Evolutionary conservation across 306 rosid genomes (phyloP), one percentile per base, ranked within the genome.

Genomic region (Parietaria judaica): DNA sequence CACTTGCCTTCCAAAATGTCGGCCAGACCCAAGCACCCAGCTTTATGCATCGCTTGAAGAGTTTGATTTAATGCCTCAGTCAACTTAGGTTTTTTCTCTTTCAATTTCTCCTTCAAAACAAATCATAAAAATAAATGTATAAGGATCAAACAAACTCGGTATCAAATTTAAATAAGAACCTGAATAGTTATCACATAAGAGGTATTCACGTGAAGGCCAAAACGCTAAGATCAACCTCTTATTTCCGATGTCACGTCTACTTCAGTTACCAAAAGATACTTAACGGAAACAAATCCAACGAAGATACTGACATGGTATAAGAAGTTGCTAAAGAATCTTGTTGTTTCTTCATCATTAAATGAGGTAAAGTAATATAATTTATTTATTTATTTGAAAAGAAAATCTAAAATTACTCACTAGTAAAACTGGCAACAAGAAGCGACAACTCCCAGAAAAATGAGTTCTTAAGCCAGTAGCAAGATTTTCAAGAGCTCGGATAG

Each of bases 401-500:
- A 23, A 23, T 23, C 31, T 41, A 23, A 49, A 31, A 46, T 59
- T 57, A 79, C 99, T 77, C 80, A 94, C 99, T 76, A 94, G 99
- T 67, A 94, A 79, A 66, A 87, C 81, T 58, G 99, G 97, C 83
- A 94, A 80, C 71, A 94, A 50, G 66, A 94, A 94, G 60, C 99
- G 95, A 49, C 94, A 94, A 79, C 99, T 89, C 10, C 80, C 94
- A 65, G 99, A 89, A 78, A 94, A 94, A 68, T 94, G 72, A 44
- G 88, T 82, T 67, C 99, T 81, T 66, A 94, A 76, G 50, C 99
- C 99, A 65, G 83, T 76, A 63, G 97, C 92, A 78, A 94, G 97
- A 72, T 89, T 94, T 72, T 97, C 95, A 71, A 94, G 67, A 70
- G 99, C 99, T 87, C 86, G 99, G 70, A 94, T 65, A 53, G 99